Evolutionary conservation across 164 flowering plant genomes (phyloP).

Genomic region (Chimonanthus salicifolius): DNA sequence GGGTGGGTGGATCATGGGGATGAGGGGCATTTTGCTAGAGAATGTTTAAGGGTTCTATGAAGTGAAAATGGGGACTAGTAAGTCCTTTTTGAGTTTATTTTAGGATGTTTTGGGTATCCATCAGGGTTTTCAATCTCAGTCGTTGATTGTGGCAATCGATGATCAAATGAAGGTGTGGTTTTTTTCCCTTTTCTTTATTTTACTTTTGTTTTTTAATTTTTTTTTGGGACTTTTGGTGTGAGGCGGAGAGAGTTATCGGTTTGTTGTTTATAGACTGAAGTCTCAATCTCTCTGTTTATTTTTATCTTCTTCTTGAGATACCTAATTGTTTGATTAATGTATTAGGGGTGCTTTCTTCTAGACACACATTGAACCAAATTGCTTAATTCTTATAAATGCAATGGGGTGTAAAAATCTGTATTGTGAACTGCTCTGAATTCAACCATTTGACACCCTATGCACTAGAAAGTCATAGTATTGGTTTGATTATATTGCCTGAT

Average conservation of each 20-base stretch:
- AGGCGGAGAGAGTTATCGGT: constrained; percentile 1
- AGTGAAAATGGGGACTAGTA: constrained; percentile 1
- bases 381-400: too few relatives aligned
- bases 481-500: too few relatives aligned
- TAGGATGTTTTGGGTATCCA: neutral
- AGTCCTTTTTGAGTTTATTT: neutral
- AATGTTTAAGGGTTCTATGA: constrained; percentile 13
- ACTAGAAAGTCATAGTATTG: too few relatives aligned
- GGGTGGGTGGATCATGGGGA: constrained; percentile 13
- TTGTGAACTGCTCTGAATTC: too few relatives aligned
- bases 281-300: neutral
- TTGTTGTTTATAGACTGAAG: constrained; percentile 4
- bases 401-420: too few relatives aligned
- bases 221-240: neutral
- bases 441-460: too few relatives aligned
- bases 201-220: neutral
- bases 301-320: neutral
- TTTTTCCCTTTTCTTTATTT: neutral
- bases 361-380: too few relatives aligned
- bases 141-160: neutral
- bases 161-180: neutral
- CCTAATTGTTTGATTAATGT: constrained; percentile 13
- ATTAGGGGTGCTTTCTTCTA: neutral
- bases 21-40: constrained; percentile 22
- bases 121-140: constrained; percentile 3